Base-by-base conservation (phyloP, 495 filamentous ascomycete species). In the Penicillium antarcticum region DNA sequence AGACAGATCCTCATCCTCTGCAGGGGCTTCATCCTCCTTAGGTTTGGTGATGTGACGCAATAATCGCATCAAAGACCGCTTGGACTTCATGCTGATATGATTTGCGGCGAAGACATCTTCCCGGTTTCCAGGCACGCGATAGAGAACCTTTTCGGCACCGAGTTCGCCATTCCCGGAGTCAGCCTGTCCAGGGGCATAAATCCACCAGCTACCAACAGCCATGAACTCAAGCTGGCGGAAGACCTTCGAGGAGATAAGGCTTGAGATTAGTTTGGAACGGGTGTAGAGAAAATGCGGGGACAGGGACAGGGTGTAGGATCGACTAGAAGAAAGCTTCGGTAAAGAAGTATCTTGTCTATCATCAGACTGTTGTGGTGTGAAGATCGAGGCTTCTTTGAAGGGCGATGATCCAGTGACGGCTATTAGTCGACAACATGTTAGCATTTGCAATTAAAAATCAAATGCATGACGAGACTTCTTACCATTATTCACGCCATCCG, bases 161-260 rank as follows among this genome's bases (percentile, higher is more conserved):
- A 18, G 36, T 1, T 56, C 35, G 26, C 17, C 11, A 18, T 49
- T 24, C 29, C 53, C 24, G 38, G 49, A 50, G 19, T 56, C 36
- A 18, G 51, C 48, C 13, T 49, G 23, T 14, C 53, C 53, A 12
- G 58, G 45, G 6, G 55, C 65, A 31, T 86, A 85, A 32, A 96
- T 83, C 82, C 86, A 97, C 87, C 91, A 97, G 50, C 88, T 92
- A 26, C 95, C 95, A 6, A 97, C 87, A 5, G 94, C 91, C 53
- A 92, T 83, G 67, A 97, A 98, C 56, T 96, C 92, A 51, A 98
- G 79, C 67, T 95, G 89, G 29, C 82, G 81, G 55, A 95, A 88
- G 45, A 95, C 86, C 53, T 87, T 87, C 1, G 92, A 96, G 3
- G 91, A 89, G 34, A 97, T 85, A 33, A 98, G 79, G 51, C 84